phyloP scores from a whole-genome alignment of 139 green algal genomes.

The Chlorella sp. region DNA sequence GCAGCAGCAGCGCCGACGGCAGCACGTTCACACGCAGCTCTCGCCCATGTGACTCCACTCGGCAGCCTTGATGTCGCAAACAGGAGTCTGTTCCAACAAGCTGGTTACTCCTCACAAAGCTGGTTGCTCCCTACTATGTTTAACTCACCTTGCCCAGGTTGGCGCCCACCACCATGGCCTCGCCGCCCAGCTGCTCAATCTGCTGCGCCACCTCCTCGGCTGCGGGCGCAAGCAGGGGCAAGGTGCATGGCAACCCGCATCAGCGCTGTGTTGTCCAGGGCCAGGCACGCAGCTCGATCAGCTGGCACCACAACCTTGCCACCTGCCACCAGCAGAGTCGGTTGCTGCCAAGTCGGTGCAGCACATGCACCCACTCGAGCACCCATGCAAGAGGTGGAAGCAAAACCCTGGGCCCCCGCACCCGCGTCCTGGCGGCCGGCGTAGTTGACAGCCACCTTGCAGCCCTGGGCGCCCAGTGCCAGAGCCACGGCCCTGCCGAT shows the following conservation, averaged over 20 bases:
- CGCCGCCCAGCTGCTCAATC: slow-evolving; percentile 52
- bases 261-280: too few species aligned
- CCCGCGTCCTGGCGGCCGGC: slow-evolving; percentile 19
- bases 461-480: slow-evolving; percentile 76
- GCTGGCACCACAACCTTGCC: not conserved
- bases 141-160: slow-evolving; percentile 72
- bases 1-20: too few species aligned
- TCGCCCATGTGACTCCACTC: too few species aligned
- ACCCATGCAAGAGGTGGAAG: not conserved
- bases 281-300: slow-evolving; percentile 8
- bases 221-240: not conserved
- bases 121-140: too few species aligned
- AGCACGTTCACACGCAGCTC: too few species aligned
- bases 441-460: slow-evolving; percentile 89
- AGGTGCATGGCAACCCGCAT: too few species aligned
- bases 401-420: not conserved
- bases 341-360: not conserved
- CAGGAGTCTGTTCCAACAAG: too few species aligned
- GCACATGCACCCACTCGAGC: not conserved
- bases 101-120: too few species aligned
- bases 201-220: slow-evolving; percentile 86
- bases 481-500: slow-evolving; percentile 94
- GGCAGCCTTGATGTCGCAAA: too few species aligned
- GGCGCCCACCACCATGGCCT: slow-evolving; percentile 81
- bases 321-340: too few species aligned